Evolutionary conservation across 2,329 filamentous ascomycete species (phyloP).

Genomic region (Microdochium nivale): DNA sequence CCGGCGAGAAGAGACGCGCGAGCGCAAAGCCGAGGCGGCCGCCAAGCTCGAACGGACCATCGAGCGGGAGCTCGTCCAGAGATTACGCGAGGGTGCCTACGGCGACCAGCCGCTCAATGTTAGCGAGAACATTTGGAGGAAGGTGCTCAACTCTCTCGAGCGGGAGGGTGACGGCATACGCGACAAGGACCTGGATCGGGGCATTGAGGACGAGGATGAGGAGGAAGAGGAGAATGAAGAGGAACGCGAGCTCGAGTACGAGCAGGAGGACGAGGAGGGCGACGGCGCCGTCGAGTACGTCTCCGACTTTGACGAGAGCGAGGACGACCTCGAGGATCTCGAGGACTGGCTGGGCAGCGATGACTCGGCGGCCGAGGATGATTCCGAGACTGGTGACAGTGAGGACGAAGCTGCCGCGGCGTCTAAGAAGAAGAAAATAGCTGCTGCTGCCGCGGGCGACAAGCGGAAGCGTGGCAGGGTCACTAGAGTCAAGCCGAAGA

Average conservation of each 20-base stretch:
- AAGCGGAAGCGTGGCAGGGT: conserved; percentile 32
- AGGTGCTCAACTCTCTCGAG: conserved; percentile 86
- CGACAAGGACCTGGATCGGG: conserved; percentile 84
- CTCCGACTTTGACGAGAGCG: conserved; percentile 78
- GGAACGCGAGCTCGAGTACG: conserved; percentile 47
- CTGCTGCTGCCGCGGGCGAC: conserved; percentile 31
- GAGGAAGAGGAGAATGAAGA: conserved; percentile 60
- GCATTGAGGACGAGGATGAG: conserved; percentile 70
- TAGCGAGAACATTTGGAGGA: conserved; percentile 93
- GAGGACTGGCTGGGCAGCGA: conserved; percentile 88
- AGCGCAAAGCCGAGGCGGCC: conserved; percentile 69
- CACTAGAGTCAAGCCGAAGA: conserved; percentile 40
- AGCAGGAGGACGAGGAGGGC: conserved; percentile 63
- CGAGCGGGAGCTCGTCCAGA: conserved; percentile 87
- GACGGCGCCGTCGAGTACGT: conserved; percentile 85
- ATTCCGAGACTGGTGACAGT: conserved; percentile 47
- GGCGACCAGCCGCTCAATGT: conserved; percentile 92
- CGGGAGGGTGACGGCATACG: conserved; percentile 72
- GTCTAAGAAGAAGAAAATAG: conserved; percentile 31
- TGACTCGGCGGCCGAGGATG: conserved; percentile 49
- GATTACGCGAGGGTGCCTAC: conserved; percentile 85
- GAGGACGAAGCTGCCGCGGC: conserved; percentile 48
- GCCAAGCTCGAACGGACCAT: conserved; percentile 95
- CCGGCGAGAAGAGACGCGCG: conserved; percentile 65
- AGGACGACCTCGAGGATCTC: conserved; percentile 70